Percentiles rank a stretch among this genome's conserved stretches.
Conservation (phyloP, 1,284 basidiomycete species). For the Fomitopsis schrenkii region DNA sequence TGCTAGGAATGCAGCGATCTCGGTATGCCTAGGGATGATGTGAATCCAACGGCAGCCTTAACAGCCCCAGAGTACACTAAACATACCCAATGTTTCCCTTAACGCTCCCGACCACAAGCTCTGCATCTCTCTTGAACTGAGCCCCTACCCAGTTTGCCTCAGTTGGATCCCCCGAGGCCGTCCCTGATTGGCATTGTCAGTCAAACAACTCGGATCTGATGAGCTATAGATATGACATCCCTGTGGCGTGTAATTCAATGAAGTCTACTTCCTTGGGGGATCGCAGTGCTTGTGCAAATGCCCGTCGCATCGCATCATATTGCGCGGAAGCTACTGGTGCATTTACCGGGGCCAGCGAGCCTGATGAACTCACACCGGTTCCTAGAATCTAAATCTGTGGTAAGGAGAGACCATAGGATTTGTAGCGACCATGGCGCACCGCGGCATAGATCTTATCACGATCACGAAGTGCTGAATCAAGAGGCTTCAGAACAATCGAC, state of each 20-base stretch:
- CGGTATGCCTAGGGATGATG: slow-evolving; percentile 36
- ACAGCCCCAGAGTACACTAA: not conserved
- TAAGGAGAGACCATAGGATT: too few relatives aligned
- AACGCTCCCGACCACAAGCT: slow-evolving; percentile 38
- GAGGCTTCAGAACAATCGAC: slow-evolving; percentile 23
- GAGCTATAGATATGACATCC: slow-evolving; percentile 14
- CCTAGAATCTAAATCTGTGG: slow-evolving; percentile 31
- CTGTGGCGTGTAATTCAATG: slow-evolving; percentile 47
- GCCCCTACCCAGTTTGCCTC: slow-evolving; percentile 47
- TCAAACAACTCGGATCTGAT: not conserved
- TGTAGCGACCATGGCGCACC: slow-evolving; percentile 8
- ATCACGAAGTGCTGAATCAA: slow-evolving; percentile 22
- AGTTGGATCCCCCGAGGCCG: slow-evolving; percentile 44
- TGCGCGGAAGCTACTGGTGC: slow-evolving; percentile 37
- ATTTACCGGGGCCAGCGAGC: slow-evolving; percentile 30
- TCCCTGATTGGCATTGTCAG: slow-evolving; percentile 24
- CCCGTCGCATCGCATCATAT: slow-evolving; percentile 28
- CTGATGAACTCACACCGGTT: slow-evolving; percentile 35
- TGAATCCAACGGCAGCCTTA: slow-evolving; percentile 33
- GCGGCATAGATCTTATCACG: slow-evolving; percentile 25
- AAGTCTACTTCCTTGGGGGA: slow-evolving; percentile 39
- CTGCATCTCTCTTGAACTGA: slow-evolving; percentile 26
- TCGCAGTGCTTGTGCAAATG: slow-evolving; percentile 26
- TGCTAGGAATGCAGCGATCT: slow-evolving; percentile 39
- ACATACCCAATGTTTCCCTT: slow-evolving; percentile 45